Base-by-base conservation (phyloP, 371 early-diverging fungal species). In the Haplosporangium sp. region DNA sequence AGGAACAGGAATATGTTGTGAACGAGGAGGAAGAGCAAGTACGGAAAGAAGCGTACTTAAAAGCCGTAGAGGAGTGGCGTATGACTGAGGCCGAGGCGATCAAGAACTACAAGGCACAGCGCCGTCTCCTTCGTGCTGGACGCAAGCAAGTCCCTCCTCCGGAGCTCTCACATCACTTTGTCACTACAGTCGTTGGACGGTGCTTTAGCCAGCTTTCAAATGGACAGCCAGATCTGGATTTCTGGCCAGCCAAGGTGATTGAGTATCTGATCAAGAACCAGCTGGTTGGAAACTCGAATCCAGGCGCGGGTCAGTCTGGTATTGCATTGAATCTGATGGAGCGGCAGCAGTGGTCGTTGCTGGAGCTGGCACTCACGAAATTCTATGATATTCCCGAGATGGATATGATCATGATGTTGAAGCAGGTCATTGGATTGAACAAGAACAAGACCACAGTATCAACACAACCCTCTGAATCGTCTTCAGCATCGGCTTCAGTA, bases 371-470 rank as follows among this genome's bases (percentile, higher is more conserved):
- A 8, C 74, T 90, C 42, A 83, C 81, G 61, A 74, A 73, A n/a
- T 75, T 89, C 13, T 56, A 82, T 13, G 90, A 90, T 83, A 85
- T 90, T 47, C 87, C 90, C 23, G 90, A 90, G 75, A 67, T 66
- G 46, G 88, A 88, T 52, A 69, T 88, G 47, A 71, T 90, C 21
- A 54, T 69, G 37, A 67, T 88, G 42, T 68, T 90, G 58, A 82
- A 81, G 65, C 77, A 73, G 46, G 74, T 73, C 11, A 71, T 72
- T 36, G 70, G 68, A 43, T 42, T 72, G 37, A 71, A 82, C 59
- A 79, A 74, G 52, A 66, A 63, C 41, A 63, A 75, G 73, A 59
- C 74, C 8, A 14, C 54, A 10, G n/a, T 55, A 52, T 36, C 54
- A 46, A 9, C 20, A 50, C 5, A 36, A 29, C 29, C 29, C 29